Conservation (phyloP, 768 basidiomycete species). For the Boletus coccyginus region DNA sequence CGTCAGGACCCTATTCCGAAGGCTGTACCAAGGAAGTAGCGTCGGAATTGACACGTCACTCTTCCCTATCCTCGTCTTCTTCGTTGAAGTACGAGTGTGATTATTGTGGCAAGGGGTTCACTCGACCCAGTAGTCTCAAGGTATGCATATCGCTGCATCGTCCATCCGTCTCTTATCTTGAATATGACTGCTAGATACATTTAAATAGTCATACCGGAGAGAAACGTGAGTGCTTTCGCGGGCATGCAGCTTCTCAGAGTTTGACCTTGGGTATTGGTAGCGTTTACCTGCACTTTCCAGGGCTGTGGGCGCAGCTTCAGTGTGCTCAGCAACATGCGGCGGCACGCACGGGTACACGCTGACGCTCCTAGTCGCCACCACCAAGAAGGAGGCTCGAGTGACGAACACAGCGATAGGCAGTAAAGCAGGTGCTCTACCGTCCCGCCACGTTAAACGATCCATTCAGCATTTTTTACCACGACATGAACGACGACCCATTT, state of each 20-base stretch:
- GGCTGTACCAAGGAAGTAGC: conserved; percentile 5
- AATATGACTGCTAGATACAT: conserved; percentile 56
- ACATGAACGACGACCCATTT: conserved; percentile 1
- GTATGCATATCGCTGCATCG: conserved; percentile 34
- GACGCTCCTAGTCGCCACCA: conserved; percentile 30
- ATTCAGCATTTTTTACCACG: conserved; percentile 1
- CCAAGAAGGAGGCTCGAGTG: conserved; percentile 38
- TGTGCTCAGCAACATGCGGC: conserved; percentile 86
- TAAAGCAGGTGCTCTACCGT: conserved; percentile 19
- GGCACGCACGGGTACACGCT: conserved; percentile 74
- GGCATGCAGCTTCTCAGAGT: conserved; percentile 7
- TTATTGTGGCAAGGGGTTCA: conserved; percentile 81
- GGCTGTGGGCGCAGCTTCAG: conserved; percentile 81
- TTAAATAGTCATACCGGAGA: conserved; percentile 83
- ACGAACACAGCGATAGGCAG: conserved; percentile 43
- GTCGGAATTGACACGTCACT: conserved; percentile 13
- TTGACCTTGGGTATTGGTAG: conserved; percentile 36
- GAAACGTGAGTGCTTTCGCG: conserved; percentile 57
- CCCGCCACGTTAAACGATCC: conserved; percentile 8
- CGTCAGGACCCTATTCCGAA: conserved; percentile 20
- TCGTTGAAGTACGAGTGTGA: conserved; percentile 67
- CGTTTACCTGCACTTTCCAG: conserved; percentile 71
- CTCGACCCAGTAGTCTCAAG: conserved; percentile 79
- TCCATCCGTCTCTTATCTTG: background rate
- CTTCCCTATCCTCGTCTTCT: conserved; percentile 29